phyloP scores from a whole-genome alignment of 2,329 filamentous ascomycete species.

The Venturia nashicola region DNA sequence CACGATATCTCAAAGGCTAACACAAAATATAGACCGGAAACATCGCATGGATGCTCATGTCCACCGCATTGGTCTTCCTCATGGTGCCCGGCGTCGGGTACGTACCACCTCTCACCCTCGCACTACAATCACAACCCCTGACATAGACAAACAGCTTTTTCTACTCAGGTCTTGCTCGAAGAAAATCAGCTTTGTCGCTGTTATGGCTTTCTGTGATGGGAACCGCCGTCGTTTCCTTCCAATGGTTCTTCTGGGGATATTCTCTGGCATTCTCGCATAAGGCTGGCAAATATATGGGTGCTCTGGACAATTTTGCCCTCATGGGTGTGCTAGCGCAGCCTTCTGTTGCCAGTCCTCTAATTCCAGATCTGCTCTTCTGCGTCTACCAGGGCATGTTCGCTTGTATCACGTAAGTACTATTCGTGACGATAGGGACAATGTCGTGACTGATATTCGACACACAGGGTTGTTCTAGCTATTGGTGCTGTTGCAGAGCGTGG shows the following conservation, averaged over 20 bases:
- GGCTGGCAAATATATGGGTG: conserved; percentile 63
- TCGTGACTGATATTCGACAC: background rate
- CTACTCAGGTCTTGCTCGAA: conserved; percentile 79
- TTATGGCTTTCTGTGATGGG: conserved; percentile 79
- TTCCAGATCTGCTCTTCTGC: conserved; percentile 76
- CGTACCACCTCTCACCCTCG: conserved; percentile 12
- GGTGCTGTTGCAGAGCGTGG: conserved; percentile 80
- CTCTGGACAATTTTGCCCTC: conserved; percentile 70
- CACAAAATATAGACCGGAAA: conserved; percentile 51
- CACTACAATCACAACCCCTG: conserved; percentile 8
- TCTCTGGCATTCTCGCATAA: conserved; percentile 71
- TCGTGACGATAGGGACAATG: no score
- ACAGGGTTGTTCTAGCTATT: conserved; percentile 48
- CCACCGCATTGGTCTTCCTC: conserved; percentile 68
- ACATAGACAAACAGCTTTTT: conserved; percentile 53
- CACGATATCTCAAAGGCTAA: conserved; percentile 3
- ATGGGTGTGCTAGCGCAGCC: conserved; percentile 61
- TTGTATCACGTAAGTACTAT: conserved; percentile 59
- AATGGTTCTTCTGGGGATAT: conserved; percentile 96
- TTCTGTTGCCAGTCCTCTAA: conserved; percentile 57
- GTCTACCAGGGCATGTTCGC: conserved; percentile 86
- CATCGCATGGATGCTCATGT: conserved; percentile 68
- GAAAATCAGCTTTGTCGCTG: conserved; percentile 78
- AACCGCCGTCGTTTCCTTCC: conserved; percentile 67
- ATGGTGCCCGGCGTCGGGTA: conserved; percentile 85